Base-by-base conservation (phyloP, 1,284 basidiomycete genomes). In the Leccinum subfulvum region DNA sequence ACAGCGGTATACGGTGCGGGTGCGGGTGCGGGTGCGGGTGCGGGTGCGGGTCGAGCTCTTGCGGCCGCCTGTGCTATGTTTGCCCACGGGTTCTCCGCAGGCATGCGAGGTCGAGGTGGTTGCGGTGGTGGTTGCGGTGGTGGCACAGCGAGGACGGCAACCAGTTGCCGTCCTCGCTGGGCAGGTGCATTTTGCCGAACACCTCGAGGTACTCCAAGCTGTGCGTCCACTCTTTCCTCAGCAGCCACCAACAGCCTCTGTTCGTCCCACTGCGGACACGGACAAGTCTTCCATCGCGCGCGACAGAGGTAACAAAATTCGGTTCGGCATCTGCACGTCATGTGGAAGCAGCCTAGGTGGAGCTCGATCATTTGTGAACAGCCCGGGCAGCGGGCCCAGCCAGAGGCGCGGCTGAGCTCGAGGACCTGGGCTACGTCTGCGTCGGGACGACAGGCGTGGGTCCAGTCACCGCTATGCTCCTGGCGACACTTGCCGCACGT, bases 281-380 rank as follows among this genome's bases (percentile, higher is more conserved):
- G n/a, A 61, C 80, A 81, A 10, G 69, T 75, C 69, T 79, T 81
- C 80, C 81, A 81, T 26, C 54, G 64, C 7, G 71, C 76, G 8
- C 59, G 69, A 68, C 81, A 82, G 7, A 78, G 58, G 62, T 81
- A 81, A 66, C 80, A 82, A 64, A 82, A 82, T 63, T 82, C 70
- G n/a, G 78, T 75, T 57, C 71, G 70, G 67, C 80, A 82, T 26
- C 76, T 69, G 64, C 80, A 82, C 2, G 80, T 81, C 78, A 82
- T 82, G 65, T 82, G 81, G 65, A 71, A 79, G 64, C 81, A 82
- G 0, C 80, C 81, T 7, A 71, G 51, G 37, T 74, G 66, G 41
- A 80, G 78, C 65, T 82, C 81, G 62, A 82, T 75, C 66, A 82
- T 70, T 53, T 75, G 71, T 21, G 72, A 69, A 67, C 81, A 82